Conservation (phyloP, 192 early-diverging fungal species). For the Dimargaris xerosporica region DNA sequence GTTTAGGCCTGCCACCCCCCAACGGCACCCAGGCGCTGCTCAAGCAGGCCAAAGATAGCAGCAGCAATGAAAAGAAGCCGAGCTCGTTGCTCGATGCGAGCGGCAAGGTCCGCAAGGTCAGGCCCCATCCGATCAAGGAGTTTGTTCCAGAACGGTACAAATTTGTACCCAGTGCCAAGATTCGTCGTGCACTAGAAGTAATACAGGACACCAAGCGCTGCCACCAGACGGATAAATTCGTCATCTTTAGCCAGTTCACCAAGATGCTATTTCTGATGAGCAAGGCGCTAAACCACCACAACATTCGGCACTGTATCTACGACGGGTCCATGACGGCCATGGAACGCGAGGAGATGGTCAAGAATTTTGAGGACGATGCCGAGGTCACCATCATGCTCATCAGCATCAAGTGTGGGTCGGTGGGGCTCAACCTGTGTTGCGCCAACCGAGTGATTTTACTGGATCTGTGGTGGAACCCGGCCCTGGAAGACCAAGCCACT, state of each 20-base stretch:
- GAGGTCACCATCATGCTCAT: constrained; percentile 16
- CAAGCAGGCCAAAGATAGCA: too few species aligned
- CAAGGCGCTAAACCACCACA: neutral
- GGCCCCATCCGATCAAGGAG: neutral
- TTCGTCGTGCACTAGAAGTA: constrained; percentile 12
- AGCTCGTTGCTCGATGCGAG: neutral
- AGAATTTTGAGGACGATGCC: neutral
- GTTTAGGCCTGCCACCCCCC: neutral
- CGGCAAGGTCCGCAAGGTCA: neutral
- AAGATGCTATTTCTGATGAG: constrained; percentile 6
- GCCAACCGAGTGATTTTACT: constrained; percentile 61
- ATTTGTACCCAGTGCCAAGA: constrained; percentile 15
- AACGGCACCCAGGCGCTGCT: neutral
- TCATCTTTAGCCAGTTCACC: constrained; percentile 15
- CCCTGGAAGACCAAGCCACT: constrained; percentile 83
- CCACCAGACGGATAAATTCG: constrained; percentile 13
- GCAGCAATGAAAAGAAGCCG: too few species aligned
- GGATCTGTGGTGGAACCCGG: constrained; percentile 84
- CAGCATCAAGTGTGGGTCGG: constrained; percentile 24
- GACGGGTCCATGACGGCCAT: constrained; percentile 10
- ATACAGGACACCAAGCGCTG: constrained; percentile 11
- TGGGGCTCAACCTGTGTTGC: constrained; percentile 52
- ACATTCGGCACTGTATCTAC: neutral
- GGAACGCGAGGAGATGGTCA: constrained; percentile 9
- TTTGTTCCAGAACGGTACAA: neutral